These are phyloP conservation scores for Cryptomeria japonica DNA, from an alignment of 75 land plant genomes.

Conservation along the genomic window DNA sequence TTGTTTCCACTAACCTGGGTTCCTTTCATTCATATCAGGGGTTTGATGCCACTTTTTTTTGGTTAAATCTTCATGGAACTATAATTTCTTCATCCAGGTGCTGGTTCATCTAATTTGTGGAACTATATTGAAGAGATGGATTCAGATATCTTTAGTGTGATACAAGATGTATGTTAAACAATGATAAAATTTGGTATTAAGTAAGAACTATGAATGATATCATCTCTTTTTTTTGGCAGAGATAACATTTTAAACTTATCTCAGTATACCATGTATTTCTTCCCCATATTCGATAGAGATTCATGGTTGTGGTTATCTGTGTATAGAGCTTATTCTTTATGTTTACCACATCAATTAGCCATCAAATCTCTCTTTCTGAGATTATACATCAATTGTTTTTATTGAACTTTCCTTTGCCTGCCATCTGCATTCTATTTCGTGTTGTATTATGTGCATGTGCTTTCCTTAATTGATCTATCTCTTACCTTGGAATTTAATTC, in stretches of 20 bases:
- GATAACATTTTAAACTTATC: neutral
- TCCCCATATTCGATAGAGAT: neutral
- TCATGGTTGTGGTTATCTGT: neutral
- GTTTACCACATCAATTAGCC: neutral
- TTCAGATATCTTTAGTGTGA: no score
- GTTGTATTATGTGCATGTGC: neutral
- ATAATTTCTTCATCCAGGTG: no score
- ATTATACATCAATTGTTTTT: neutral
- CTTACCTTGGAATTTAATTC: neutral
- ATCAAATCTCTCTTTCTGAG: neutral
- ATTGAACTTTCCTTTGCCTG: neutral
- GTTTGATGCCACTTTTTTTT: no score
- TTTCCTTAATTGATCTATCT: neutral
- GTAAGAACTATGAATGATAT: no score
- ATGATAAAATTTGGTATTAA: no score
- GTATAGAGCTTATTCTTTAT: neutral
- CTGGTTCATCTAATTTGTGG: no score
- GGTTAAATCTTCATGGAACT: no score
- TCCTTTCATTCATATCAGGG: no score
- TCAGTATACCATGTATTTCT: no score
- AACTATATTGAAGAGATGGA: no score
- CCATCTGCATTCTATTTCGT: neutral
- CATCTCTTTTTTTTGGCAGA: neutral
- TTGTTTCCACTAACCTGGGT: no score
- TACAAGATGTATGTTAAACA: no score